Percentiles rank a stretch among this genome's conserved stretches.
Evolutionary conservation across 768 basidiomycete genomes (phyloP).

Genomic region (Mycena venus): DNA sequence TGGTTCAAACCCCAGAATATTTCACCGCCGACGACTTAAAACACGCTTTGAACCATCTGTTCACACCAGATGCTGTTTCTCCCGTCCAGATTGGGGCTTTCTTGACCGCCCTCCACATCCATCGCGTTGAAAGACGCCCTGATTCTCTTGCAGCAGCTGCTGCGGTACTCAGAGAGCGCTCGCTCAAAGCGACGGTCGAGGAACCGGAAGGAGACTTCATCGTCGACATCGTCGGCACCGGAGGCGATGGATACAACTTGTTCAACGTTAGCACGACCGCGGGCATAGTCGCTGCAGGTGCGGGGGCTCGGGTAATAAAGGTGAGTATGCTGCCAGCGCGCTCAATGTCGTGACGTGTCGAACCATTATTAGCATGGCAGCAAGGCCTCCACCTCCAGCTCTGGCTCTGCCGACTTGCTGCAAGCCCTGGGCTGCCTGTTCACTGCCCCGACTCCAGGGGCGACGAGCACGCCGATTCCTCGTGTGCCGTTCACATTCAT

Average conservation of each 20-base stretch:
- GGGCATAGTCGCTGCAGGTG: constrained; percentile 93
- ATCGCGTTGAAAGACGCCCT: constrained; percentile 81
- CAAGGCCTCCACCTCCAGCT: constrained; percentile 92
- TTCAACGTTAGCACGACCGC: constrained; percentile 98
- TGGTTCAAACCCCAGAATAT: constrained; percentile 84
- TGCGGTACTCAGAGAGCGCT: constrained; percentile 75
- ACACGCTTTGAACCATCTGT: constrained; percentile 79
- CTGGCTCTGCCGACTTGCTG: constrained; percentile 94
- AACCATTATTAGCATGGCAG: constrained; percentile 81
- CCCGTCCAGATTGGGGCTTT: constrained; percentile 91
- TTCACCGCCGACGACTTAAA: constrained; percentile 86
- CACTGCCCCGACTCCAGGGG: constrained; percentile 69
- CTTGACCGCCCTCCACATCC: constrained; percentile 86
- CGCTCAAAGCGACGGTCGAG: constrained; percentile 73
- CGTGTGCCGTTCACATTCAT: constrained; percentile 91
- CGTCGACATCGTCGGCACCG: constrained; percentile 91
- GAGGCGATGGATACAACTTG: constrained; percentile 95
- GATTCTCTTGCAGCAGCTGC: constrained; percentile 87
- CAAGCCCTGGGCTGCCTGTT: constrained; percentile 87
- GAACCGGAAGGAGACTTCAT: constrained; percentile 78
- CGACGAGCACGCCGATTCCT: constrained; percentile 66
- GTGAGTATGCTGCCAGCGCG: constrained; percentile 55
- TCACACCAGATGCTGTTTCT: constrained; percentile 72
- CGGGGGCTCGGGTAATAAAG: constrained; percentile 94
- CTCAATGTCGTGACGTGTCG: constrained; percentile 20